Evolutionary conservation across 2,329 filamentous ascomycete genomes (phyloP).

Genomic region (Chaetomium globosum): DNA sequence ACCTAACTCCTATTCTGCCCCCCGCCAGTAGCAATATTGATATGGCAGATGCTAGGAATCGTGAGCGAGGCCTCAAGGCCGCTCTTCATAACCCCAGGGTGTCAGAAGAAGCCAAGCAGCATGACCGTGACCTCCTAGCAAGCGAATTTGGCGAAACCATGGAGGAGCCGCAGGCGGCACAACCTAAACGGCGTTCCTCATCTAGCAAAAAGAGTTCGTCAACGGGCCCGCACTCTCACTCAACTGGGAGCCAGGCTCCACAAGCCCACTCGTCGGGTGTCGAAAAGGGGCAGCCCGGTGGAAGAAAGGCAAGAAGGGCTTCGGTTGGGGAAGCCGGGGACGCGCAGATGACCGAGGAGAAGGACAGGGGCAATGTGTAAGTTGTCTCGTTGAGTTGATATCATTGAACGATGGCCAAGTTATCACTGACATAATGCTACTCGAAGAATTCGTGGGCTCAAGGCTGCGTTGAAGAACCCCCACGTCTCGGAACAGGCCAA

Average conservation of each 20-base stretch:
- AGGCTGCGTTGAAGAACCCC: constrained; percentile 36
- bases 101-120: constrained; percentile 37
- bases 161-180: constrained; percentile 2
- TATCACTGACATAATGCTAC: background rate
- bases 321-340: constrained; percentile 24
- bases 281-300: constrained; percentile 2
- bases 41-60: constrained; percentile 33
- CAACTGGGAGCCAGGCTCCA: background rate
- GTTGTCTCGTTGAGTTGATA: constrained; percentile 2
- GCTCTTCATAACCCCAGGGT: constrained; percentile 37
- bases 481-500: constrained; percentile 37
- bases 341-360: constrained; percentile 27
- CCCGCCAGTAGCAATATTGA: background rate
- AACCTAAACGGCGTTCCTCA: constrained; percentile 6
- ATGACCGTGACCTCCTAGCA: constrained; percentile 36
- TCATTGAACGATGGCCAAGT: background rate
- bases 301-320: constrained; percentile 25
- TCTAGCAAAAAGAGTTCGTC: constrained; percentile 24
- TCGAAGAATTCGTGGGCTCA: constrained; percentile 34
- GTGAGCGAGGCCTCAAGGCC: constrained; percentile 37
- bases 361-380: constrained; percentile 36
- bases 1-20: background rate
- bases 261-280: constrained; percentile 7
- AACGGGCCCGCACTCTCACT: constrained; percentile 17
- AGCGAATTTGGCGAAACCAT: constrained; percentile 34